Percentiles rank a stretch among this genome's conserved stretches.
Conservation (phyloP, 2,329 filamentous ascomycete genomes). For the Penicillium sp. region DNA sequence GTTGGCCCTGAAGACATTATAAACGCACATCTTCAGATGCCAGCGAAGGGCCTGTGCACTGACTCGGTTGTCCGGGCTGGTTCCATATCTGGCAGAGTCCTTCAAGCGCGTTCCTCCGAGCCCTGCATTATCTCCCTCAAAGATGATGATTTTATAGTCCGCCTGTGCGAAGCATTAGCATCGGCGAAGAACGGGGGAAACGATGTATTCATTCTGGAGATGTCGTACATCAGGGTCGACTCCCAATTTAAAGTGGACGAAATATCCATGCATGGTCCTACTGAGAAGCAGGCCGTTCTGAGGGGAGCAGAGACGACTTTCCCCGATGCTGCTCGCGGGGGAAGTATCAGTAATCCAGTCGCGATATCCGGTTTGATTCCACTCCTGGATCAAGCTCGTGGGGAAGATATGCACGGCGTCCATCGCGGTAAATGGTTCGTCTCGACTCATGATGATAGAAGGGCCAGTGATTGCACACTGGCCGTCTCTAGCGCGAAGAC, state of each 20-base stretch:
- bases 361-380: background rate
- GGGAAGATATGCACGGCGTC: conserved; percentile 1
- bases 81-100: conserved; percentile 1
- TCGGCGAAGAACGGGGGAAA: background rate
- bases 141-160: conserved; percentile 2
- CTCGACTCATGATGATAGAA: background rate
- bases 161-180: background rate
- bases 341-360: background rate
- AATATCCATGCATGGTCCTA: background rate
- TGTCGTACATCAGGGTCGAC: conserved; percentile 1
- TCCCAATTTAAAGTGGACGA: background rate
- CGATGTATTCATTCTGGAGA: background rate
- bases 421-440: background rate
- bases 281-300: conserved; percentile 4
- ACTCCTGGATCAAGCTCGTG: background rate
- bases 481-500: background rate
- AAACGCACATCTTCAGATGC: conserved; percentile 21
- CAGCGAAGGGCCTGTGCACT: conserved; percentile 22
- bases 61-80: conserved; percentile 3
- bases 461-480: background rate
- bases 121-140: background rate
- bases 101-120: background rate
- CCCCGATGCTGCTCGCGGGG: background rate
- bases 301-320: background rate
- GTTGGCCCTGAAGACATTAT: conserved; percentile 18